These are phyloP conservation scores for Lentinula boryana DNA, from an alignment of 768 basidiomycete genomes.

Conservation along the genomic window DNA sequence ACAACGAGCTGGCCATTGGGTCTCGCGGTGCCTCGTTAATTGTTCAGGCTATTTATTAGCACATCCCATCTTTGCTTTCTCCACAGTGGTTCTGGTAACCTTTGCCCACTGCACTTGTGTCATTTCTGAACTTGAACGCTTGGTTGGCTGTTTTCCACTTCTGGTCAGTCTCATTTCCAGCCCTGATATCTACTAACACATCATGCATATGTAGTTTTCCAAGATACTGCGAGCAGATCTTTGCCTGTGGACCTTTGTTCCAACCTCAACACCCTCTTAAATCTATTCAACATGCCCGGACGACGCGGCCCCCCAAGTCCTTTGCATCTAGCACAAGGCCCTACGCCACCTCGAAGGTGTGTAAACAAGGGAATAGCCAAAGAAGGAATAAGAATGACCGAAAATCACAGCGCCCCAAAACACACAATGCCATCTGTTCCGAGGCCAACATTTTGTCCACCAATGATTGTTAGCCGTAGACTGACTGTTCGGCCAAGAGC, in stretches of 20 bases:
- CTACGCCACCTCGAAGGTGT: constrained; percentile 51
- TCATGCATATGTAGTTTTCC: too few relatives aligned
- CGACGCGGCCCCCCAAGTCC: constrained; percentile 62
- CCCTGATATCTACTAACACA: too few relatives aligned
- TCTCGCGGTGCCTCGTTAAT: not conserved
- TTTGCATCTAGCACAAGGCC: constrained; percentile 56
- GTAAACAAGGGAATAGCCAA: constrained; percentile 8
- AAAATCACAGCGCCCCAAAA: constrained; percentile 37
- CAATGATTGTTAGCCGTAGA: constrained; percentile 17
- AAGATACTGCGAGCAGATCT: not conserved
- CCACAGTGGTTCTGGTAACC: constrained; percentile 4
- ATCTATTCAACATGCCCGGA: constrained; percentile 35
- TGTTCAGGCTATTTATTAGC: constrained; percentile 8
- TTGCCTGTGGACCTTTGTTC: not conserved
- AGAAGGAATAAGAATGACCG: not conserved
- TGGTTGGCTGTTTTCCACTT: not conserved
- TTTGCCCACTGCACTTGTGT: not conserved
- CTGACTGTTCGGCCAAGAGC: constrained; percentile 15
- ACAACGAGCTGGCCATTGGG: too few relatives aligned
- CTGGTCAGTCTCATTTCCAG: not conserved
- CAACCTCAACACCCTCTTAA: not conserved
- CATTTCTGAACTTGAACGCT: not conserved
- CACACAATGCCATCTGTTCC: constrained; percentile 67
- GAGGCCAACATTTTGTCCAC: constrained; percentile 40
- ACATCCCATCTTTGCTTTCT: not conserved